Evolutionary conservation across 2,329 filamentous ascomycete species (phyloP), one percentile per base, ranked within the genome.

Genomic region (Furcasterigmium sp.): DNA sequence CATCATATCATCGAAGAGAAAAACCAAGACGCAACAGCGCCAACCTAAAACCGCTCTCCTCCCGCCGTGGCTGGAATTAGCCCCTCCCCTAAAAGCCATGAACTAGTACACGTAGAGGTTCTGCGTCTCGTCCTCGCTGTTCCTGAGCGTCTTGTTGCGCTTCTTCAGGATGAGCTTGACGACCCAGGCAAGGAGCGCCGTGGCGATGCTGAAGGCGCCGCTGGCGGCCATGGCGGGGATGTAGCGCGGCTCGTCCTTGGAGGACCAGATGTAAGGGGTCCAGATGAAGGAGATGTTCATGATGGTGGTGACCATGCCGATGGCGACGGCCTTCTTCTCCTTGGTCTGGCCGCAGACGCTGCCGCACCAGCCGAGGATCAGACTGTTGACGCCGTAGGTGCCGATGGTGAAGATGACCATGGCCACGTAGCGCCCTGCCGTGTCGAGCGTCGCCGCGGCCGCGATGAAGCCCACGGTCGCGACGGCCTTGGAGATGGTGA

Each of bases 251-350:
- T 56, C 59, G 42, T 67, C 62, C 15, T 48, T 57, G 29, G 61
- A 57, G 3, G 63, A 62, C 60, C 64, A 69, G 8, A 70, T 54
- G 46, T 69, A 69, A 3, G 66, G 63, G 4, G 64, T 68, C 61
- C 63, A 69, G 23, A 70, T 63, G 43, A 67, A 68, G 26, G 48
- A 50, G 29, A 53, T 13, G 39, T 55, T 55, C 45, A 53, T 53
- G 20, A 56, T 46, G 28, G 47, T 47, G 8, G 51, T 58, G 2
- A 58, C 52, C 15, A 65, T 60, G 9, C 55, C 55, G 3, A 65
- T 50, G 8, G 59, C 54, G 8, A 56, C 60, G 5, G 67, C 66
- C 46, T 68, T 67, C 53, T 69, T 69, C 51, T 70, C 66, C 23
- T 65, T 67, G 1, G 64, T 69, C 51, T 69, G 67, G 5, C 61